A percentile compares a stretch with the other conserved stretches of the same genome.
Conservation (phyloP, 352 stramenopile species). For the Pythium vanterpoolii region DNA sequence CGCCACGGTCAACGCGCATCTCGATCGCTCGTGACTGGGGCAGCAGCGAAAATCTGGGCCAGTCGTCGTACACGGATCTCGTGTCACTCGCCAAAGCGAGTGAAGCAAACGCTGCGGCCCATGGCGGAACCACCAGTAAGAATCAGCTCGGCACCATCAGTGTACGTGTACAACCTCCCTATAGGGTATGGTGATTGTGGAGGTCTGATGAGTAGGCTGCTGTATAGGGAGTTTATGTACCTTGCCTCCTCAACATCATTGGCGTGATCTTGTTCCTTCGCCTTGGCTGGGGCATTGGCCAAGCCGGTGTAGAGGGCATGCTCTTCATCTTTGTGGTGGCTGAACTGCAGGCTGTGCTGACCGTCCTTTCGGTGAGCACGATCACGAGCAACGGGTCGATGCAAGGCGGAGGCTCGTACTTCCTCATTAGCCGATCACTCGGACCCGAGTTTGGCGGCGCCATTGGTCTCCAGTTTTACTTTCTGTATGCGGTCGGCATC, state of each 20-base stretch:
- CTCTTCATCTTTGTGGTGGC: slow-evolving; percentile 68
- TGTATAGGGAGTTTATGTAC: slow-evolving; percentile 74
- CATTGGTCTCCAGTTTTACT: slow-evolving; percentile 90
- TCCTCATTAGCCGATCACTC: slow-evolving; percentile 63
- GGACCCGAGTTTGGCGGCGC: slow-evolving; percentile 87
- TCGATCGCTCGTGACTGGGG: slow-evolving; percentile 11
- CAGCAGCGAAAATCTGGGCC: neutral
- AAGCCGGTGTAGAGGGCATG: slow-evolving; percentile 76
- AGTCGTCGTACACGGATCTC: slow-evolving; percentile 43
- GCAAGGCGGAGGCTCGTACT: slow-evolving; percentile 61
- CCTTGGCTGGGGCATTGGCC: slow-evolving; percentile 79
- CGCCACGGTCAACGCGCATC: slow-evolving; percentile 2
- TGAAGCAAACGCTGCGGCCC: neutral
- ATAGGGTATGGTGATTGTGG: neutral
- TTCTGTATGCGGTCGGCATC: slow-evolving; percentile 66
- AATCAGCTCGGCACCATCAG: slow-evolving; percentile 45
- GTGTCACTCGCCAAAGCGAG: slow-evolving; percentile 27
- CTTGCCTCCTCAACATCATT: slow-evolving; percentile 90
- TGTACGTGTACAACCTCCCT: slow-evolving; percentile 19
- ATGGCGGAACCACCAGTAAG: slow-evolving; percentile 3
- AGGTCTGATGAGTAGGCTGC: neutral
- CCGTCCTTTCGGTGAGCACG: slow-evolving; percentile 70
- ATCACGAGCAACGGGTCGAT: slow-evolving; percentile 88
- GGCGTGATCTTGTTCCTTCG: slow-evolving; percentile 89
- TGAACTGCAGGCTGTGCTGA: slow-evolving; percentile 64